phyloP scores from a whole-genome alignment of 73 alveolate genomes.

The Paramecium tetraurelia region DNA sequence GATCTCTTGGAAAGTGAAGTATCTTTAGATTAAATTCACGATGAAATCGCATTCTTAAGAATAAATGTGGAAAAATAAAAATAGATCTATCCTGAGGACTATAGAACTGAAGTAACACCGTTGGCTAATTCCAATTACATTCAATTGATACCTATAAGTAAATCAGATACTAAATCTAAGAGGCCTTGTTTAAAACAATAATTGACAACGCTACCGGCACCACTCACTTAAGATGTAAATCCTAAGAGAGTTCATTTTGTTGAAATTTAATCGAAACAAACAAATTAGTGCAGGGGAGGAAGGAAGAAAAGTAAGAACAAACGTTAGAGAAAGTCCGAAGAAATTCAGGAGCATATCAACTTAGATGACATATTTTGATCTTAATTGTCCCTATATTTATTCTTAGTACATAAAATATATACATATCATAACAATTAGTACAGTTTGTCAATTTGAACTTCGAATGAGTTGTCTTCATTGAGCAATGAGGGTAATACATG shows the following conservation, averaged over 20 bases:
- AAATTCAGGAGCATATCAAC: not conserved
- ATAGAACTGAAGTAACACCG: not conserved
- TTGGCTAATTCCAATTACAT: not conserved
- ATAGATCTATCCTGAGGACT: not conserved
- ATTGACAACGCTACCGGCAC: not conserved
- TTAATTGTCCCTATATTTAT: not conserved
- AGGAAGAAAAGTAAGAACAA: not conserved
- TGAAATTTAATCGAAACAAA: not conserved
- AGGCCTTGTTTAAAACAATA: not conserved
- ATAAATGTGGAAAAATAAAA: not conserved
- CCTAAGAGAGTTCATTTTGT: not conserved
- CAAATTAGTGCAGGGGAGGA: not conserved
- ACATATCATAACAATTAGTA: conserved; percentile 22
- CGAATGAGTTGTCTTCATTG: conserved; percentile 22
- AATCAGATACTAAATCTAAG: not conserved
- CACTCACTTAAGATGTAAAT: not conserved
- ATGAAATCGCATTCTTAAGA: not conserved
- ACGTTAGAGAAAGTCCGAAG: not conserved
- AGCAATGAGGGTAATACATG: not conserved
- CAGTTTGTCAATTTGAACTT: conserved; percentile 26
- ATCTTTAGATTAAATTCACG: not conserved
- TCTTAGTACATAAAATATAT: not conserved
- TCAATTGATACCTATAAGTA: no score
- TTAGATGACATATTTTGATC: not conserved
- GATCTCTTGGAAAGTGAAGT: not conserved